Evolutionary conservation across 2,329 filamentous ascomycete species (phyloP), one percentile per base, ranked within the genome.

Genomic region (Beauveria australis): DNA sequence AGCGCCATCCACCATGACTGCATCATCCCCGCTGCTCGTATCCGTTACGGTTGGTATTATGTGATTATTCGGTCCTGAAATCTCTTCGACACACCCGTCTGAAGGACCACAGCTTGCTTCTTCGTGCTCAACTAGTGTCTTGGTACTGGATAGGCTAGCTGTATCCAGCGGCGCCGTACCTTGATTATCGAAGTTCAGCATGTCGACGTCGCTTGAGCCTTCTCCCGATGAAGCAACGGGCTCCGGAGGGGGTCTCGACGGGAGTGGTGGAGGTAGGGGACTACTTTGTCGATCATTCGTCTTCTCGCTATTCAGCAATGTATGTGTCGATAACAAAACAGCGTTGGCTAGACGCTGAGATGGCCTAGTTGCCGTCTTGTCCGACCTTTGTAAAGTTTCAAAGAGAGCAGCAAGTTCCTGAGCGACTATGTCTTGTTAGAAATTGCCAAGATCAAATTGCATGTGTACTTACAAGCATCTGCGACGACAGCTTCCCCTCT

Each of bases 301-400:
- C 57, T 67, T 65, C 59, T 73, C 73, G 28, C 70, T 69, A 26
- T 70, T 70, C 5, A 75, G 67, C 5, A 76, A 67, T 1, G 73
- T 73, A 47, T 73, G 72, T 0, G 77, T 79, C 3, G 78, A 78
- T 1, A 90, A 83, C 24, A 96, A 78, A 1, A 92, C 92, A 44
- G 92, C 82, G 54, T 91, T 87, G 28, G 92, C 92, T 40, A 97
- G 80, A 65, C 91, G 85, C 66, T 89, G 87, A 3, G 87, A 86
- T 1, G 92, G 92, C 48, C 81, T 84, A 33, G 92, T 85, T 18
- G 82, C 86, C 12, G 79, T 75, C 46, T 80, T 77, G 5, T 82
- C 76, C 1, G 88, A 86, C 1, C 78, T 81, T 62, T 88, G 86
- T 69, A 96, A 85, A 61, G 85, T 81, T 10, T 81, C 72, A 68